Evolutionary conservation across 2,329 filamentous ascomycete genomes (phyloP), one percentile per base, ranked within the genome.

Genomic region (Clarireedia hainanense): DNA sequence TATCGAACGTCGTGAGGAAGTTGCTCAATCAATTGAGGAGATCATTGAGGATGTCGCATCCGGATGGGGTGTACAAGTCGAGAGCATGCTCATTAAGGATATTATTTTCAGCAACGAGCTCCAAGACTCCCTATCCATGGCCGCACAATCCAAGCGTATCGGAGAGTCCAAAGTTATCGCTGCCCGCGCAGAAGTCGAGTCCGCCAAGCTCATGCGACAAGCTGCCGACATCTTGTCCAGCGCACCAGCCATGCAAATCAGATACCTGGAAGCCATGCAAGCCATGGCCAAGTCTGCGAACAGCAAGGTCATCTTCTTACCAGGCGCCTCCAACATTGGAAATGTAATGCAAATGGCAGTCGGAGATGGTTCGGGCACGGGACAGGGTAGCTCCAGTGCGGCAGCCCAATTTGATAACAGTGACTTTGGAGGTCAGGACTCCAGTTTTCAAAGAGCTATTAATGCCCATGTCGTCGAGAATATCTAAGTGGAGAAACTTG

Each of bases 61-160:
- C 10, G 90, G 89, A 59, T 99, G 94, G 94, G 94, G 94, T 74
- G 92, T 96, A 6, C 84, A 89, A 69, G 94, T 97, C 57, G 94
- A 97, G 79, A 91, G 86, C 68, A 99, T 99, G 92, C 84, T 99
- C 64, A 92, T 99, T 81, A 97, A 99, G 76, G 94, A 99, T 73
- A 95, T 99, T 70, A 88, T 97, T 71, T 99, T 99, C 82, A 91
- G 85, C 74, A 84, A 90, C 69, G 94, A 97, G 64, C 80, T 99
- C 46, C 94, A 99, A 74, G 92, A 97, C 68, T 94, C 89, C 17
- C 83, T 99, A 50, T 95, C 89, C 69, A 97, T 99, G 94, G 94
- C 94, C 40, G 94, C 94, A 3, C 94, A 99, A 80, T 90, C 87
- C 77, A 97, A 97, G 86, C 87, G 94, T 65, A 96, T 96, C 56